A percentile compares a stretch with the other conserved stretches of the same genome.
These are phyloP conservation scores for Terana coerulea DNA, from an alignment of 768 basidiomycete genomes.

Conservation along the genomic window DNA sequence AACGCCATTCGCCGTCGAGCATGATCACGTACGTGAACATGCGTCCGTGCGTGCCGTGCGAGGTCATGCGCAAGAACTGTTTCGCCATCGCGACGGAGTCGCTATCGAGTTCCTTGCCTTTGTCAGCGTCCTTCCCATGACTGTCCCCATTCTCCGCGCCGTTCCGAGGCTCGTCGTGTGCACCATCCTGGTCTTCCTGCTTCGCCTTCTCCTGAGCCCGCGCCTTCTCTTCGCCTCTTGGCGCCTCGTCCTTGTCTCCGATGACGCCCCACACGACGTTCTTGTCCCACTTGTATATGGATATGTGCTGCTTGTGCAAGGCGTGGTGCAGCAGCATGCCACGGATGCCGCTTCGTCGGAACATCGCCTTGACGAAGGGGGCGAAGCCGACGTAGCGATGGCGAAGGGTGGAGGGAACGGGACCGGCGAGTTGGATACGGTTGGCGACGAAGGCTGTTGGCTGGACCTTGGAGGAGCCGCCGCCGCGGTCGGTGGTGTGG, in stretches of 20 bases:
- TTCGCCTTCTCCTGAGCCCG: neutral
- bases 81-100: slow-evolving; percentile 24
- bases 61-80: slow-evolving; percentile 39
- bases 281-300: slow-evolving; percentile 36
- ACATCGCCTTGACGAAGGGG: slow-evolving; percentile 40
- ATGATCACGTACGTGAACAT: slow-evolving; percentile 45
- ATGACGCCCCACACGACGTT: slow-evolving; percentile 34
- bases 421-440: slow-evolving; percentile 40
- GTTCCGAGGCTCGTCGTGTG: neutral
- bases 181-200: neutral
- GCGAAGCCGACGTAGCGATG: slow-evolving; percentile 37
- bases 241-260: slow-evolving; percentile 15
- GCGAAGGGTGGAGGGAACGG: slow-evolving; percentile 35
- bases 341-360: slow-evolving; percentile 32
- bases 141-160: neutral
- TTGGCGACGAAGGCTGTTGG: slow-evolving; percentile 39
- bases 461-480: too few relatives aligned
- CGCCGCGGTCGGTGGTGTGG: too few relatives aligned
- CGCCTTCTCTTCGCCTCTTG: slow-evolving; percentile 4
- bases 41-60: slow-evolving; percentile 37
- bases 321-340: slow-evolving; percentile 36
- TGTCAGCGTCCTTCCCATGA: neutral
- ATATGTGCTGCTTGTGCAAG: slow-evolving; percentile 37
- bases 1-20: slow-evolving; percentile 39
- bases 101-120: neutral